A percentile compares a stretch with the other conserved stretches of the same genome.
phyloP scores from a whole-genome alignment of 495 filamentous ascomycete species.

The Hyaloscypha finlandica region DNA sequence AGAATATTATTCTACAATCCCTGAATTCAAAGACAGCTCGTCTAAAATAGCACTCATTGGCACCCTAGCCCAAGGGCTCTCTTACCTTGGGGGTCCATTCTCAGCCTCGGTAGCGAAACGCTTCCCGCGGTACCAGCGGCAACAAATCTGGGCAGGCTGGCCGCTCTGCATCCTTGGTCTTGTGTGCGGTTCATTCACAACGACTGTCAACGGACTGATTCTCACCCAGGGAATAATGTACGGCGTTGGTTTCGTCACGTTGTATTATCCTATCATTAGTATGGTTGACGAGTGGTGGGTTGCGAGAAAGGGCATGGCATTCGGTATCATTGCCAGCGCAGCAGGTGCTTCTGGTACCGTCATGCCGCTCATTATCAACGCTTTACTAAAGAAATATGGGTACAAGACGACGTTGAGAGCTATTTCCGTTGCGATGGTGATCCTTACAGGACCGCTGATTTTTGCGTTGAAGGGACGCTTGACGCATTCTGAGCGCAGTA shows the following conservation, averaged over 20 bases:
- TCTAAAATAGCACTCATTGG: slow-evolving; percentile 40
- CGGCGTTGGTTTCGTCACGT: slow-evolving; percentile 40
- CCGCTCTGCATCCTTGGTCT: slow-evolving; percentile 35
- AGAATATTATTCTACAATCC: slow-evolving; percentile 37
- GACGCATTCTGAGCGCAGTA: slow-evolving; percentile 26
- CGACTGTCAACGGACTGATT: slow-evolving; percentile 35
- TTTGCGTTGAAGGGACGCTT: slow-evolving; percentile 37
- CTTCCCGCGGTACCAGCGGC: slow-evolving; percentile 33
- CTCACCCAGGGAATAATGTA: slow-evolving; percentile 43
- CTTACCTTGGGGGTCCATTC: slow-evolving; percentile 37
- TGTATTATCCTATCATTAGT: slow-evolving; percentile 40
- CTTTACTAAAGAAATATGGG: slow-evolving; percentile 36
- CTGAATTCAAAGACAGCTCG: slow-evolving; percentile 35
- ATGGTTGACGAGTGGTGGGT: slow-evolving; percentile 47
- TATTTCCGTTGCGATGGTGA: slow-evolving; percentile 36
- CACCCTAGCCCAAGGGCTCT: slow-evolving; percentile 36
- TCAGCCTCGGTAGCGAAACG: slow-evolving; percentile 36
- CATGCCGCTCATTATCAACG: slow-evolving; percentile 40
- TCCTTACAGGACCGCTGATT: slow-evolving; percentile 38
- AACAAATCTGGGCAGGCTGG: slow-evolving; percentile 39
- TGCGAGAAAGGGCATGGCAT: slow-evolving; percentile 42
- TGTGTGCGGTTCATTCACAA: slow-evolving; percentile 39
- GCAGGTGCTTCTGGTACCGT: slow-evolving; percentile 39
- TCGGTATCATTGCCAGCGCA: slow-evolving; percentile 43
- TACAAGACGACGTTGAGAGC: slow-evolving; percentile 41